Conservation (phyloP, 495 filamentous ascomycete species). For the Lepraria neglecta region DNA sequence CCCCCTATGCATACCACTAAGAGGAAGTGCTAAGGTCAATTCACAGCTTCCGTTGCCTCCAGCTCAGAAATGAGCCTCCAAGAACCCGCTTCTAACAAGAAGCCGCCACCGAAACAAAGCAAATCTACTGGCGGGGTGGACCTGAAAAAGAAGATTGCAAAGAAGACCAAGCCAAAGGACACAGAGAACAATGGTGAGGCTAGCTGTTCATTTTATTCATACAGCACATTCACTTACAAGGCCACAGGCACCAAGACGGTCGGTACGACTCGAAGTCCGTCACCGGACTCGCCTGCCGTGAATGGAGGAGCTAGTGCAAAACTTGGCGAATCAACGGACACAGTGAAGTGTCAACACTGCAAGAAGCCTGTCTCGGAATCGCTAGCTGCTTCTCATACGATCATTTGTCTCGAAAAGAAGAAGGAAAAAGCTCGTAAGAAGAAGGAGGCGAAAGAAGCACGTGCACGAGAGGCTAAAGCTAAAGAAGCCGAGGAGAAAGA, state of each 20-base stretch:
- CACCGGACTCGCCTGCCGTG: constrained; percentile 49
- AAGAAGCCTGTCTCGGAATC: constrained; percentile 64
- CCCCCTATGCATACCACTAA: neutral
- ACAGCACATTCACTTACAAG: neutral
- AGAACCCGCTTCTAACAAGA: constrained; percentile 42
- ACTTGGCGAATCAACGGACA: constrained; percentile 61
- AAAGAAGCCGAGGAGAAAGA: constrained; percentile 53
- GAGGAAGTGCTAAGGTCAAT: constrained; percentile 8
- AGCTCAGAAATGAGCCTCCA: constrained; percentile 41
- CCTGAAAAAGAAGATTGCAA: constrained; percentile 52
- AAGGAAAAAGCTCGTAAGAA: constrained; percentile 68
- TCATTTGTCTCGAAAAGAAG: constrained; percentile 66
- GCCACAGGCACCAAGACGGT: constrained; percentile 29
- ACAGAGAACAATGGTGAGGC: constrained; percentile 51
- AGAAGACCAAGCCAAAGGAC: constrained; percentile 44
- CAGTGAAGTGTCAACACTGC: constrained; percentile 74
- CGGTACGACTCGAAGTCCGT: constrained; percentile 33
- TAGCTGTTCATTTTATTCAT: constrained; percentile 5
- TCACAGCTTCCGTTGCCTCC: constrained; percentile 29
- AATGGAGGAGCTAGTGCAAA: constrained; percentile 63
- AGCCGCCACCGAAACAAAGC: constrained; percentile 56
- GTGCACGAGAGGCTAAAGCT: constrained; percentile 57
- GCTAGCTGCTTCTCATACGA: constrained; percentile 58
- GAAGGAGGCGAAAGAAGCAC: constrained; percentile 70
- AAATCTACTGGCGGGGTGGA: constrained; percentile 55